Base-by-base conservation (phyloP, 371 early-diverging fungal species). In the Umbelopsis sp. region DNA sequence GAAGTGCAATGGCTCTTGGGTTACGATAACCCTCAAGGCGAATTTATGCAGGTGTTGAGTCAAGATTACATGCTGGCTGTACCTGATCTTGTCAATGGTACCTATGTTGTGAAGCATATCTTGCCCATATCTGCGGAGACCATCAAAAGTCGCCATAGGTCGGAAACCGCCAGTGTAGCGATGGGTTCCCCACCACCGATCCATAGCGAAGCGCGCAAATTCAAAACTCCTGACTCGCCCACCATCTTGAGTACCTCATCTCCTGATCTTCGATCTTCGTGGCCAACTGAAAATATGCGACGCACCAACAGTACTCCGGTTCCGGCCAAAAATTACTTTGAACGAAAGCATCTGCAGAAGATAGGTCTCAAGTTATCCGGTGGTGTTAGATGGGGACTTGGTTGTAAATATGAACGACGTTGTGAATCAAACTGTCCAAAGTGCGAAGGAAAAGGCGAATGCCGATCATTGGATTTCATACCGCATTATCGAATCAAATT, bases 401-500 rank as follows among this genome's bases (percentile, higher is more conserved):
- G 83, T 66, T 67, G 79, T 72, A 69, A 82, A 77, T 70, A 86
- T 73, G 79, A 88, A 73, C 72, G 90, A 72, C 52, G 71, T 65
- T 73, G 75, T 81, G 45, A 44, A 4, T 53, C 69, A 29, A 51
- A 57, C 18, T 79, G 84, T 64, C 70, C 69, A 12, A 63, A 62
- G 8, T 72, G 63, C n/a, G 45, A 29, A 3, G 16, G 70, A 65
- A 50, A 68, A 32, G 70, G 70, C 32, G 74, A 69, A 68, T 75
- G 79, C 20, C 72, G 81, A 7, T 69, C 79, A 5, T 71, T 81
- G 20, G 69, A 79, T 24, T 89, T 83, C 65, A 66, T 76, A 46
- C 84, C 86, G 3, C 89, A 89, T 70, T 83, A 83, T 57, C 70
- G 81, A 37, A 84, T 91, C 1, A 74, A 75, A 45, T 79, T 80